phyloP scores from a whole-genome alignment of 495 filamentous ascomycete species.

The Trichoderma asperelloides region DNA sequence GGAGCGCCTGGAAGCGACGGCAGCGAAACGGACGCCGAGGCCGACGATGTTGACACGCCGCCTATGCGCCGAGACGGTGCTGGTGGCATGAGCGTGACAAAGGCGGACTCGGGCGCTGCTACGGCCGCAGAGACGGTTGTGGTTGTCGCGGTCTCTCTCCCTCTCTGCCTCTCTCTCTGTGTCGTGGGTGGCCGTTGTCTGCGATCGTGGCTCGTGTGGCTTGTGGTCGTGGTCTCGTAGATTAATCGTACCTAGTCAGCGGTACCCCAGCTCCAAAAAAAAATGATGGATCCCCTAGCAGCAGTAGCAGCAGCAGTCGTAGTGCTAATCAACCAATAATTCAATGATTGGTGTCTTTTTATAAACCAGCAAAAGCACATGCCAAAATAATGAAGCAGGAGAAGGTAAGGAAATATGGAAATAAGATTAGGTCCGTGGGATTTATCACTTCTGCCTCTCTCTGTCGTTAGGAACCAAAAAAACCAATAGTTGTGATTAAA shows the following conservation, averaged over 20 bases:
- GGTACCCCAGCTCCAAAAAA: neutral
- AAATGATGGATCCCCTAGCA: neutral
- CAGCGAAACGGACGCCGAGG: constrained; percentile 4
- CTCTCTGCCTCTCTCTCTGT: neutral
- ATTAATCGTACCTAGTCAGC: neutral
- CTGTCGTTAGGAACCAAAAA: neutral
- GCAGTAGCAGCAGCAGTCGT: no score
- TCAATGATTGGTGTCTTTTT: no score
- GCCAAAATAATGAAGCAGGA: no score
- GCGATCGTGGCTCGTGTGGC: neutral
- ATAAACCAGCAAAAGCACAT: no score
- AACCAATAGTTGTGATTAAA: neutral
- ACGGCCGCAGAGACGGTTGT: neutral
- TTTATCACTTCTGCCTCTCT: neutral
- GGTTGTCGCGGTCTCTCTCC: neutral
- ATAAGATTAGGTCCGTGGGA: no score
- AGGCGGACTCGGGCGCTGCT: constrained; percentile 2
- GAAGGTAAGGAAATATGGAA: no score
- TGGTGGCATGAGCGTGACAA: constrained; percentile 1
- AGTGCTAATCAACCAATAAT: no score
- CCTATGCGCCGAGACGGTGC: neutral
- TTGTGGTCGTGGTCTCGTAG: neutral
- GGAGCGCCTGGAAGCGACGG: neutral
- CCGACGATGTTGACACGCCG: constrained; percentile 9
- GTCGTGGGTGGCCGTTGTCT: neutral